Base-by-base conservation (phyloP, 768 basidiomycete species). In the Lactarius psammicola region DNA sequence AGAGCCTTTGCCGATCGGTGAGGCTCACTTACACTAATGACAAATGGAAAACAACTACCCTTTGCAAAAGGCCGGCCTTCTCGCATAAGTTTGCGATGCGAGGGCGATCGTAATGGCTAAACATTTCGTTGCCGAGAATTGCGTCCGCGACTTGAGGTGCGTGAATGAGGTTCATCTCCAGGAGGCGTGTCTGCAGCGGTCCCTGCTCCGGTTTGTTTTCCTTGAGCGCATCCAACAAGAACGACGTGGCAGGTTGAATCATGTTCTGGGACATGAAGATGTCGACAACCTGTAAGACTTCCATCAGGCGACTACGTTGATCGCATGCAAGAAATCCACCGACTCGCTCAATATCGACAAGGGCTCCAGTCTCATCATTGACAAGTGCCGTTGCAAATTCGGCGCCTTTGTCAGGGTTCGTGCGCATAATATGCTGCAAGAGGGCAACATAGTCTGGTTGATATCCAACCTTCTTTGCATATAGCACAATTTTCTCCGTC, bases 241-340 rank as follows among this genome's bases (percentile, higher is more conserved):
- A 98, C 1, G 94, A 95, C 0, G 97, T 99, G 6, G 97, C 97
- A 23, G 95, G 96, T 76, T 98, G 97, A 64, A 98, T 95, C 94
- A 98, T 94, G 79, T 98, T 98, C 75, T 97, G 95, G 0, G 91
- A 90, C 94, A 98, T 97, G 82, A 99, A 98, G 72, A 98, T 97
- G 73, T 99, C 97, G 66, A 98, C 95, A 62, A 98, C 92, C 87
- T 90, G 62, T 59, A 18, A n/a, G 63, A 70, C 2, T 66, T 62
- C 36, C 59, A 55, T 60, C 53, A 55, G 33, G 51, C 5, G 46
- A 18, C 9, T 4, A 18, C 54, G 53, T 49, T 28, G 28, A 26
- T 8, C 28, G 49, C 36, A 44, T 26, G 54, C 58, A 51, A 26
- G 51, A 40, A 57, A 42, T 57, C 20, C 31, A 77, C 85, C 66